Evolutionary conservation across 257 asterid species (phyloP).

Genomic region (Penstemon barbatus): DNA sequence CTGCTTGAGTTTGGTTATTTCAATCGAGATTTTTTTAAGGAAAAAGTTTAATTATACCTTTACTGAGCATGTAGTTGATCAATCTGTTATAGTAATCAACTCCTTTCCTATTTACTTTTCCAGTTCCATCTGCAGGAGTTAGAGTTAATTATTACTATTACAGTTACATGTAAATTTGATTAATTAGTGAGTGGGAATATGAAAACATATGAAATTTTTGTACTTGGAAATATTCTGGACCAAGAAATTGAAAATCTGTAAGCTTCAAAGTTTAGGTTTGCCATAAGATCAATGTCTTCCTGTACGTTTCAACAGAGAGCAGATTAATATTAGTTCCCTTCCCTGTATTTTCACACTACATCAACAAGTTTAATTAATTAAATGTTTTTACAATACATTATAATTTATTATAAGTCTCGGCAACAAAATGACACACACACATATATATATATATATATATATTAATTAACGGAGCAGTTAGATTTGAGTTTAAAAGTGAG

Average conservation of each 20-base stretch:
- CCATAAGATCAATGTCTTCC: conserved; percentile 86
- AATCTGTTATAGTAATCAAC: conserved; percentile 82
- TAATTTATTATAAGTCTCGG: no score
- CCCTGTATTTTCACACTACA: not conserved
- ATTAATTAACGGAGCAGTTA: no score
- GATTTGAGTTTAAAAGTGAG: not conserved
- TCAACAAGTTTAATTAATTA: no score
- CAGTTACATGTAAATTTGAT: not conserved
- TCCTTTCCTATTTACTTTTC: conserved; percentile 75
- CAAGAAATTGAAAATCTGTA: conserved; percentile 96
- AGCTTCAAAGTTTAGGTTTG: conserved; percentile 75
- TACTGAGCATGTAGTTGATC: conserved; percentile 78
- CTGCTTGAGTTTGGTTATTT: no score
- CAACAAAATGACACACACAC: no score
- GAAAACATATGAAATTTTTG: no score
- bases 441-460: no score
- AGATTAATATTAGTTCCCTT: no score
- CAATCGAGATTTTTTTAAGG: no score
- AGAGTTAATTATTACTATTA: not conserved
- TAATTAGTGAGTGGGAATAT: no score
- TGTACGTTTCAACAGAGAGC: conserved; percentile 24
- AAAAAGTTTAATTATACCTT: conserved; percentile 38
- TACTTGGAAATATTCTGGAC: conserved; percentile 87
- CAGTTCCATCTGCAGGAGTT: conserved; percentile 72
- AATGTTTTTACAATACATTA: no score